Percentiles rank a stretch among this genome's conserved stretches.
Conservation (phyloP, 345 rosid species). For the Brassica incana region DNA sequence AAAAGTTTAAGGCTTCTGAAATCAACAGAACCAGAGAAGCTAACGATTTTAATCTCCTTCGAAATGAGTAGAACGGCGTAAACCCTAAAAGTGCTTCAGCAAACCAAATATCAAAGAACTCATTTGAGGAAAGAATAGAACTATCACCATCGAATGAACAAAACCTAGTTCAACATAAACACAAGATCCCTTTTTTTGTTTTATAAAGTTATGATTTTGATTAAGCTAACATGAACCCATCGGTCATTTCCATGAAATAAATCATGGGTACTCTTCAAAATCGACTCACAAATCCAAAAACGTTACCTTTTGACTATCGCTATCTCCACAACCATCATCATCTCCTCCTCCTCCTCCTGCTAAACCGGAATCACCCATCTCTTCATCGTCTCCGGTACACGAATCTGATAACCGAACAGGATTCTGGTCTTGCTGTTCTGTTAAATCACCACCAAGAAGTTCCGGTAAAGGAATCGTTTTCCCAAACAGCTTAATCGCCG, state of each 20-base stretch:
- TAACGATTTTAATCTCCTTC: background rate
- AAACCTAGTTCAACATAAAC: conserved; percentile 22
- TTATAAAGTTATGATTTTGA: background rate
- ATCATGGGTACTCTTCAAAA: conserved; percentile 15
- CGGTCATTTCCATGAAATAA: conserved; percentile 10
- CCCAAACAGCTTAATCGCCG: conserved; percentile 90
- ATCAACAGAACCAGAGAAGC: too few species aligned
- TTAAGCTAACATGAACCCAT: conserved; percentile 30
- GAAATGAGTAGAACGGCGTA: background rate
- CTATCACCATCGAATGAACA: background rate
- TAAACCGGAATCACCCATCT: conserved; percentile 25
- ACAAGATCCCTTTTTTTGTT: background rate
- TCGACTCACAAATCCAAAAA: conserved; percentile 18
- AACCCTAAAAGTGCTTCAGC: conserved; percentile 28
- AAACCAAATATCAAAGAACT: background rate
- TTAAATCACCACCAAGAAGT: conserved; percentile 38
- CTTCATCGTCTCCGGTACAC: conserved; percentile 30
- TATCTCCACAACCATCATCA: conserved; percentile 31
- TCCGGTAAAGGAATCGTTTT: conserved; percentile 78
- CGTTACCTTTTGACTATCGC: conserved; percentile 41
- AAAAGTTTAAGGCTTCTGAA: background rate
- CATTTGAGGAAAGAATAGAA: background rate
- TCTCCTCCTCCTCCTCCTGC: conserved; percentile 14
- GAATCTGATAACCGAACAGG: conserved; percentile 43
- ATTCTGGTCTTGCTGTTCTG: conserved; percentile 42